Base-by-base conservation (phyloP, 225 moss, liverwort and hornwort genomes). In the Lunularia cruciata region DNA sequence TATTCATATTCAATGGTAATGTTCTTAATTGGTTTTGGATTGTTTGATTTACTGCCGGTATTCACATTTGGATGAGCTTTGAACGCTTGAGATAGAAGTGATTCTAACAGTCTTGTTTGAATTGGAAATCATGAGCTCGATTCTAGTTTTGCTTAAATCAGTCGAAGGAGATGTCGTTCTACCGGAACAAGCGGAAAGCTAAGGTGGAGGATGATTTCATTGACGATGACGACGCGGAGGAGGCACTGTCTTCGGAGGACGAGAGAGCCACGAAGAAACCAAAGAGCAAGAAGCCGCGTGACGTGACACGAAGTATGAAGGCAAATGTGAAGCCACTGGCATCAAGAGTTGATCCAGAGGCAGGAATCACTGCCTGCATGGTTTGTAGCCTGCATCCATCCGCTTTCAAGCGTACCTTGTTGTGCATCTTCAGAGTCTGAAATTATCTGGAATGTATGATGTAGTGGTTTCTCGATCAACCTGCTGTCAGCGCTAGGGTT, bases 281-380 rank as follows among this genome's bases (percentile, higher is more conserved):
- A 3, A 28, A 11, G 8, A 28, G 27, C 12, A 54, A 28, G 20
- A 28, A 54, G 26, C 2, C 26, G 27, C 23, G 53, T 23, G 13
- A 1, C 3, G 54, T 20, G 0, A n/a, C n/a, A n/a, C n/a, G n/a
- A n/a, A n/a, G n/a, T n/a, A 28, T 2, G 27, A 54, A 54, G 54
- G 25, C 27, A 25, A 14, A 23, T 8, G 27, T 12, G 10, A 54
- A 54, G 28, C n/a, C n/a, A n/a, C n/a, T n/a, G n/a, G n/a, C n/a
- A n/a, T n/a, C n/a, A n/a, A n/a, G n/a, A n/a, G 7, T 59, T 13
- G 58, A 59, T 16, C 6, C 34, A 2, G 33, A 16, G 58, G 16
- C 16, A 59, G 58, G 58, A 59, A 35, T 35, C 58, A 36, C 35
- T 18, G 34, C 28, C 2, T 59, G 58, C 58, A 9, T 32, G 58